Evolutionary conservation across 2,329 filamentous ascomycete species (phyloP).

Genomic region (Paraphoma chrysanthemicola): DNA sequence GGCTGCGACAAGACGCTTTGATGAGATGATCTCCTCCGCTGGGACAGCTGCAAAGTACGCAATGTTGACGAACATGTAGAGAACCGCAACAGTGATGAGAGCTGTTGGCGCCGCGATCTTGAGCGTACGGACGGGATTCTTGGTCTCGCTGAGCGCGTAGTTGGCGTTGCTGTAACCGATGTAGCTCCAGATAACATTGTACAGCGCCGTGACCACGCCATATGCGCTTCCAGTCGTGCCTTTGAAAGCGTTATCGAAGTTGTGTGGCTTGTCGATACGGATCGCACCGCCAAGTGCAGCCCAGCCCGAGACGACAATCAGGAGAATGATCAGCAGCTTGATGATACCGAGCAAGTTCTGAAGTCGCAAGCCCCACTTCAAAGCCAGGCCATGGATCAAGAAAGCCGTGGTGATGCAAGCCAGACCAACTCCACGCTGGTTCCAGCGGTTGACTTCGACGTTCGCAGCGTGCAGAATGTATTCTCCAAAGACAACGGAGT

Average conservation of each 20-base stretch:
- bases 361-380: conserved; percentile 71
- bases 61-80: conserved; percentile 73
- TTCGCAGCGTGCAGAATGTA: conserved; percentile 72
- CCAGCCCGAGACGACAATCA: conserved; percentile 70
- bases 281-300: conserved; percentile 67
- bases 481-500: conserved; percentile 73
- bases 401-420: conserved; percentile 71
- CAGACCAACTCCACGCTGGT: conserved; percentile 71
- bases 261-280: conserved; percentile 67
- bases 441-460: conserved; percentile 69
- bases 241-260: conserved; percentile 69
- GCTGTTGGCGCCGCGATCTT: conserved; percentile 70
- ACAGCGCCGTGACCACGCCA: conserved; percentile 72
- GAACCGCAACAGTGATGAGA: conserved; percentile 63
- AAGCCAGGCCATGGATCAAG: conserved; percentile 67
- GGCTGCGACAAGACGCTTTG: conserved; percentile 63
- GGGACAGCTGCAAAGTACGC: conserved; percentile 70
- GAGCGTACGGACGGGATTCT: conserved; percentile 69
- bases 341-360: conserved; percentile 71
- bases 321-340: conserved; percentile 70
- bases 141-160: conserved; percentile 70
- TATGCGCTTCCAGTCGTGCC: conserved; percentile 72
- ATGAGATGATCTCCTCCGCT: conserved; percentile 61
- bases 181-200: conserved; percentile 76
- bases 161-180: conserved; percentile 74